Base-by-base conservation (phyloP, 345 rosid genomes). In the Conringia planisiliqua region DNA sequence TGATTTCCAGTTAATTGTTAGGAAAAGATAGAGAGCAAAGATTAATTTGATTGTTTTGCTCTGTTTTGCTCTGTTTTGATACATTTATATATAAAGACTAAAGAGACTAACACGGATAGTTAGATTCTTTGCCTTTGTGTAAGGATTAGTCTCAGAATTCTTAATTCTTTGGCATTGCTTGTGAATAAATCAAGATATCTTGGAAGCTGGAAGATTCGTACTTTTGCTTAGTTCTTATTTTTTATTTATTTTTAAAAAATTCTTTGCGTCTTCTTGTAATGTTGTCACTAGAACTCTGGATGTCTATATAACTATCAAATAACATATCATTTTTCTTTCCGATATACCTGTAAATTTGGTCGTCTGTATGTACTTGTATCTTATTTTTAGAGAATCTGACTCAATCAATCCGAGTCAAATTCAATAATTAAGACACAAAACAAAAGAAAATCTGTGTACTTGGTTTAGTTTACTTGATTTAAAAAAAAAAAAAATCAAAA, bases 161-260 rank as follows among this genome's bases (percentile, higher is more conserved):
- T 36, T 58, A 40, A 65, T 33, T 58, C 50, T 59, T 71, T 66
- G 44, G 58, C 39, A 32, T 78, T 78, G 72, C 81, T 78, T 78
- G 77, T 78, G 77, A 72, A 71, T 72, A 72, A 78, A 78, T 78
- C 64, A 78, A 78, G 81, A 57, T 59, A 78, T 72, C 77, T 78
- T 72, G 44, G 73, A 72, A 78, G 77, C 81, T 72, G 70, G 77
- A 78, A 72, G 81, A 78, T 71, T 71, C 81, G 29, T 66, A 39
- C 72, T 70, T 63, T 70, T 54, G 7, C 44, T 68, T 55, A 18
- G 17, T 39, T 69, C 0, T 56, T 29, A 17, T 38, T 6, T 38
- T 13, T 24, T n/a, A 42, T 26, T 51, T 10, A 11, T 24, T 62
- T 70, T 43, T 30, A 38, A 63, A 22, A 22, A 22, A 17, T 72